phyloP scores from a whole-genome alignment of 768 basidiomycete genomes.

The Phanerochaete sordida region DNA sequence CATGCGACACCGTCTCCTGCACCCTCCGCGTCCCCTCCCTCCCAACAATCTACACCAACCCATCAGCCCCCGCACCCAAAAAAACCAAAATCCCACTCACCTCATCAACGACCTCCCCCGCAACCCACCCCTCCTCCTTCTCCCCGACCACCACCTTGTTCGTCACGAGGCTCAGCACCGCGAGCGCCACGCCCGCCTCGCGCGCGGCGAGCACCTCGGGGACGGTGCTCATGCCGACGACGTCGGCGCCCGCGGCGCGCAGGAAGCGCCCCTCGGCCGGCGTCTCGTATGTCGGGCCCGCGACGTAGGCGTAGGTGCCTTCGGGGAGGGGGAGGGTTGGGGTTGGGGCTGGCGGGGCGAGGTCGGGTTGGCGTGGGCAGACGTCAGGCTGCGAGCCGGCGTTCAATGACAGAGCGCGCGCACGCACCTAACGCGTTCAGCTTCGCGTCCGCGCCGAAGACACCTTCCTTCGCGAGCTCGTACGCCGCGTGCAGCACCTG shows the following conservation, averaged over 20 bases:
- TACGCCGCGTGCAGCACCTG: background rate
- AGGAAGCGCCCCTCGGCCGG: conserved; percentile 83
- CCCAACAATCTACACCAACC: conserved; percentile 54
- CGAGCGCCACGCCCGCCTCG: conserved; percentile 70
- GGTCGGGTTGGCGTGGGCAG: conserved; percentile 2
- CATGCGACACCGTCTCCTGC: conserved; percentile 63
- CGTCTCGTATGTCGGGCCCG: conserved; percentile 88
- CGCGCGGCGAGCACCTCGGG: conserved; percentile 83
- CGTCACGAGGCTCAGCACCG: conserved; percentile 82
- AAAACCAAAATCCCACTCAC: conserved; percentile 32
- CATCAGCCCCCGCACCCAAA: background rate
- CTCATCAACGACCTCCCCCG: conserved; percentile 74
- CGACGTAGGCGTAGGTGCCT: conserved; percentile 88
- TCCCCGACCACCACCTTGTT: conserved; percentile 76
- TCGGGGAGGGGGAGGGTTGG: conserved; percentile 53
- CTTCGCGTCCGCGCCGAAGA: background rate
- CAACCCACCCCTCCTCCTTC: conserved; percentile 61
- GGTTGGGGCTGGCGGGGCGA: conserved; percentile 45
- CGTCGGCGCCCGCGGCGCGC: conserved; percentile 71
- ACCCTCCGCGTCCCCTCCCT: conserved; percentile 38
- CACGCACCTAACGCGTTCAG: background rate
- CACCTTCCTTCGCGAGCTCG: background rate
- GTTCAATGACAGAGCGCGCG: too few species aligned
- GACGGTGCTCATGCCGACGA: conserved; percentile 94
- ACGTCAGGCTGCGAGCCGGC: too few species aligned